phyloP scores from a whole-genome alignment of 1,284 basidiomycete species.

The Pyrrhoderma lamaoense region DNA sequence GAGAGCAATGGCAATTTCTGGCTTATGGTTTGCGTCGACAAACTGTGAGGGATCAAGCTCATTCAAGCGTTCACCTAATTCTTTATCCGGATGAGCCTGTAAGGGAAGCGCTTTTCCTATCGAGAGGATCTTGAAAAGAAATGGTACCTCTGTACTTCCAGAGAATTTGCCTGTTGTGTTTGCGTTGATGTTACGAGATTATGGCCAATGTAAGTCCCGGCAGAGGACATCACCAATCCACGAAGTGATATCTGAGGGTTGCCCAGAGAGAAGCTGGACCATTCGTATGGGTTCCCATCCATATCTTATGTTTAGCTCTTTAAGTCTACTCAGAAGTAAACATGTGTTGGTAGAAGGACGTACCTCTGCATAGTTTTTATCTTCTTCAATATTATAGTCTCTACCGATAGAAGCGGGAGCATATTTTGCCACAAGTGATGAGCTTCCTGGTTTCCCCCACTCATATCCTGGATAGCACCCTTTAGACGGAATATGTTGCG shows the following conservation, averaged over 20 bases:
- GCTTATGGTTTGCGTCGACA: constrained; percentile 52
- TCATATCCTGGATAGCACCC: constrained; percentile 19
- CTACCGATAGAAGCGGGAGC: constrained; percentile 16
- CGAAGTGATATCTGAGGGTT: constrained; percentile 29
- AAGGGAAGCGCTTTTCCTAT: constrained; percentile 60
- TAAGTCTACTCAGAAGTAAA: not conserved
- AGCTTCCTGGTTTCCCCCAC: constrained; percentile 20
- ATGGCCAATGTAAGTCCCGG: constrained; percentile 31
- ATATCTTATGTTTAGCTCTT: constrained; percentile 33
- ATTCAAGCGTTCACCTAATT: constrained; percentile 44
- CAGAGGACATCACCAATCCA: constrained; percentile 33
- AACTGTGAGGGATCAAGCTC: constrained; percentile 42
- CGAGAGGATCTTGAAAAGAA: constrained; percentile 55
- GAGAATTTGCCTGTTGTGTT: constrained; percentile 31
- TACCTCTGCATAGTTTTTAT: constrained; percentile 20
- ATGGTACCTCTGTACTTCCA: constrained; percentile 35
- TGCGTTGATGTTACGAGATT: constrained; percentile 9
- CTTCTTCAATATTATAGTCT: constrained; percentile 16
- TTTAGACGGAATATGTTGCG: constrained; percentile 18
- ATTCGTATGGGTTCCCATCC: constrained; percentile 66
- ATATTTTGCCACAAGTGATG: constrained; percentile 20
- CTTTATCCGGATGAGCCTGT: constrained; percentile 64
- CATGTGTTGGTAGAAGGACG: not conserved
- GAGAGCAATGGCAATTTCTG: constrained; percentile 63
- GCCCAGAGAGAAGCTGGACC: constrained; percentile 38